These are phyloP conservation scores for Cercospora sp. DNA, from an alignment of 2,329 filamentous ascomycete species.

Conservation along the genomic window DNA sequence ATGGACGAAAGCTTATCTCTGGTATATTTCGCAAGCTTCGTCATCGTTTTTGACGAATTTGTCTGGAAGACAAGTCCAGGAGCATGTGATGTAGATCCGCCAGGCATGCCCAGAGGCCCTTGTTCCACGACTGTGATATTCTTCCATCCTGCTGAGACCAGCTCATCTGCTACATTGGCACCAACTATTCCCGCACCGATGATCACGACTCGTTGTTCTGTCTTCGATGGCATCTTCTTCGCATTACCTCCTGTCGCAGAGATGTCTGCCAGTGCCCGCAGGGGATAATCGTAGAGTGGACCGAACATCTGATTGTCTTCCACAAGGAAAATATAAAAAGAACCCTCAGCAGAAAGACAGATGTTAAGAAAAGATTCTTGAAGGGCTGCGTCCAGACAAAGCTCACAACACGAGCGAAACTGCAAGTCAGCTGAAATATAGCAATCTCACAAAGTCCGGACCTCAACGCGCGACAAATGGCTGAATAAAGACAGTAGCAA, in stretches of 20 bases:
- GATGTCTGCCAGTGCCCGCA: slow-evolving; percentile 2
- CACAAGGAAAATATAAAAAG: background rate
- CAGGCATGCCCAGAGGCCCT: slow-evolving; percentile 62
- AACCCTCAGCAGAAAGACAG: background rate
- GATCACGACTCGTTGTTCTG: slow-evolving; percentile 50
- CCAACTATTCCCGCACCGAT: slow-evolving; percentile 66
- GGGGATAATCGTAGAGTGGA: slow-evolving; percentile 9
- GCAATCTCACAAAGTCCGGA: background rate
- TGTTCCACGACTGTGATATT: slow-evolving; percentile 66
- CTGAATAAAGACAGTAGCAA: slow-evolving; percentile 6
- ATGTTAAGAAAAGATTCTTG: background rate
- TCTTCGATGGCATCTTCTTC: slow-evolving; percentile 39
- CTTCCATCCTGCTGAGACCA: slow-evolving; percentile 62
- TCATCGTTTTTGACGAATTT: slow-evolving; percentile 59
- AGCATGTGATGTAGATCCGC: slow-evolving; percentile 66
- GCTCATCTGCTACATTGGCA: slow-evolving; percentile 64
- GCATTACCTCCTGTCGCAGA: background rate
- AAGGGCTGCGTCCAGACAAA: too few relatives aligned
- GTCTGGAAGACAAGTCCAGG: slow-evolving; percentile 66
- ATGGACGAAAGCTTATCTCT: slow-evolving; percentile 60
- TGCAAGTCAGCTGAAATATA: too few relatives aligned
- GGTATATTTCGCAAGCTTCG: slow-evolving; percentile 60
- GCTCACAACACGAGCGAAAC: too few relatives aligned
- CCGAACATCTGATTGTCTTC: slow-evolving; percentile 6
- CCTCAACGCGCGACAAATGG: background rate